Evolutionary conservation across 2,329 filamentous ascomycete species (phyloP), one percentile per base, ranked within the genome.

Genomic region (Neonectria ditissima): DNA sequence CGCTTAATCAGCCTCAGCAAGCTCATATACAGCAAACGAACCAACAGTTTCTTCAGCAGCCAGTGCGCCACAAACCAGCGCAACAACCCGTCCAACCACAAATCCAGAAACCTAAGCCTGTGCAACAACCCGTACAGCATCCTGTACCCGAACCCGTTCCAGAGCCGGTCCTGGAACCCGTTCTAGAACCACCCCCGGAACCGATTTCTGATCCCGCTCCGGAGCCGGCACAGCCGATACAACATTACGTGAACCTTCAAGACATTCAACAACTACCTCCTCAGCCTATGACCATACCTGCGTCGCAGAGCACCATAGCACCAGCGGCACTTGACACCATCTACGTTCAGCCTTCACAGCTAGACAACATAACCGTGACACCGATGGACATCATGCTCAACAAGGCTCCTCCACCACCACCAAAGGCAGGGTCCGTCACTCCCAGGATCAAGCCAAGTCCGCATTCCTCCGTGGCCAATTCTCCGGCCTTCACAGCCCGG

Each of bases 401-500:
- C 22, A 72, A 62, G 20, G 63, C 63, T 14, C 61, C 54, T 9
- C 68, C 59, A 28, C 67, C 67, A 44, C 52, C 70, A 30, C 72
- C 65, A 57, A 74, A 65, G 26, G 61, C 70, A 5, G 70, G 74
- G 5, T 50, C 59, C 20, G 66, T 63, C 11, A 70, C 67, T 10
- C 72, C 74, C 10, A 68, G 69, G 37, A 65, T 79, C 59, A 80
- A 79, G 55, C 75, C 72, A 16, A 81, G 78, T 56, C 80, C 78
- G 18, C 78, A 76, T 20, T 77, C 79, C 11, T 80, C 80, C 1
- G 76, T 80, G 13, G 73, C 75, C 43, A 81, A 81, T 50, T 82
- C 81, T 5, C 81, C 81, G 2, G 79, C 80, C 5, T 72, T 81
- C 4, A 80, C 78, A 13, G 69, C 76, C 6, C 75, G 77, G 32